Base-by-base conservation (phyloP, 2,329 filamentous ascomycete species). In the Beauveria asiatica region DNA sequence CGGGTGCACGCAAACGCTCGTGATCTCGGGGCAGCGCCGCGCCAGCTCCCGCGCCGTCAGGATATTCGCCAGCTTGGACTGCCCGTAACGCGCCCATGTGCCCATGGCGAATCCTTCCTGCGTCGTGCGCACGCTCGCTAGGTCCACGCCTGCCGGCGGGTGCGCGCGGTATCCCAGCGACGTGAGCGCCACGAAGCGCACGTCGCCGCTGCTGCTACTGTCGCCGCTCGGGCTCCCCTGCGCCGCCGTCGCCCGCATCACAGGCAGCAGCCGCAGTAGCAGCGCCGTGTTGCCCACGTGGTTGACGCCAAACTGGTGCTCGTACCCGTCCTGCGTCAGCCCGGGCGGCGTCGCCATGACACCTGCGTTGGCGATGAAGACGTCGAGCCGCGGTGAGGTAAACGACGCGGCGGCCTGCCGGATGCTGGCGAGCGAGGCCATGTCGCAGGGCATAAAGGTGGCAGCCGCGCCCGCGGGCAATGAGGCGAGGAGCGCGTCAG, bases 1-100 rank as follows among this genome's bases (percentile, higher is more conserved):
- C 0, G 80, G 80, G 59, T 83, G 80, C 1, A 83, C 65, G 0
- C 76, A 73, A 10, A 82, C 72, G 23, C 74, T 73, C 23, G 70
- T 72, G 1, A 80, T 70, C 19, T 72, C 64, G 0, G 76, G 76
- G 58, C 76, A 72, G 1, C 75, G 74, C 7, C 75, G 72, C 3
- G 76, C 76, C 5, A 82, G 64, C 63, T 80, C 76, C 0, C 72
- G 65, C 3, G 77, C 76, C 51, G 77, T 76, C 5, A 80, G 66
- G 30, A 80, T 73, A 57, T 78, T 80, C 2, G 78, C 79, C 0
- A 78, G 72, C 65, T 82, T 83, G 61, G 75, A 78, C n/a, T 77
- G 75, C 9, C 72, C 76, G 64, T 83, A 83, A 1, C 78, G 76
- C 3, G 70, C 67, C 72, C 75, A 78, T 4, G 75, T 73, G 39